A percentile compares a stretch with the other conserved stretches of the same genome.
Evolutionary conservation across 495 filamentous ascomycete genomes (phyloP).

Genomic region (Neurospora sp.): DNA sequence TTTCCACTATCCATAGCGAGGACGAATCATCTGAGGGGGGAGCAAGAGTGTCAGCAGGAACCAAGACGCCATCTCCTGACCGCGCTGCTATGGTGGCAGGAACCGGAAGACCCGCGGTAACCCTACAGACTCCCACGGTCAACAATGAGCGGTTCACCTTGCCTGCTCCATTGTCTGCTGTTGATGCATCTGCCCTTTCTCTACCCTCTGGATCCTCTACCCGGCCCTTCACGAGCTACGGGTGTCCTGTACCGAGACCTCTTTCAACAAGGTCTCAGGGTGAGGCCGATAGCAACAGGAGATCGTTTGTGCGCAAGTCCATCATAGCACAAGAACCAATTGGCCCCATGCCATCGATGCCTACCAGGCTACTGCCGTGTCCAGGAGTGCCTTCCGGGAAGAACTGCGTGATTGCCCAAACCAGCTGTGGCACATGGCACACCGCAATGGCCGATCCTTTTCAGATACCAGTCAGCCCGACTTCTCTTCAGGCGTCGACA

Average conservation of each 20-base stretch:
- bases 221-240: not conserved
- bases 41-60: not conserved
- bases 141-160: not conserved
- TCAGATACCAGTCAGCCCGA: constrained; percentile 3
- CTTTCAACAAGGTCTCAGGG: not conserved
- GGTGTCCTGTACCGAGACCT: not conserved
- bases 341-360: not conserved
- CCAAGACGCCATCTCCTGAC: not conserved
- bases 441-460: not conserved
- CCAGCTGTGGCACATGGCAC: not conserved
- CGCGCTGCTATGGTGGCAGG: not conserved
- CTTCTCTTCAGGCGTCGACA: not conserved
- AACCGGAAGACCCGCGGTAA: not conserved
- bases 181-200: not conserved
- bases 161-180: not conserved
- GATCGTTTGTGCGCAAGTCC: not conserved
- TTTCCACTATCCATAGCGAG: constrained; percentile 37
- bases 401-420: not conserved
- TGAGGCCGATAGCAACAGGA: not conserved
- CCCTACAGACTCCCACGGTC: not conserved
- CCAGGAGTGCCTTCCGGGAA: constrained; percentile 2
- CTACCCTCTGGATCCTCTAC: not conserved
- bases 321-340: not conserved
- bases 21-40: constrained; percentile 25
- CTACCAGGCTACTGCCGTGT: constrained; percentile 4